Percentiles rank a stretch among this genome's conserved stretches.
Conservation (phyloP, 805 yeast species). For the Nakazawaea ernobii region DNA sequence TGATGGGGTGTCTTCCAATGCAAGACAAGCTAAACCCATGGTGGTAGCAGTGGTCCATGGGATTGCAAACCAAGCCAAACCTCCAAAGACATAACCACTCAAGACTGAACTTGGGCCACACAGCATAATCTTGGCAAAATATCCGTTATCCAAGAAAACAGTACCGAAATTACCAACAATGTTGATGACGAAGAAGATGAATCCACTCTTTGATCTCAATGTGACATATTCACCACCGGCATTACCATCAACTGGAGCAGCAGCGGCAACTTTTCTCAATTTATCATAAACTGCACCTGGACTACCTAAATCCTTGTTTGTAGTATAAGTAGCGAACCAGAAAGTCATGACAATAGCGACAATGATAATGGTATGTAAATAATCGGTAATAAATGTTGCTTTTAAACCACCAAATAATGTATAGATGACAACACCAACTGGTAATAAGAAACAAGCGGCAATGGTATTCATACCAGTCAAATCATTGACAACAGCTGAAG, state of each 20-base stretch:
- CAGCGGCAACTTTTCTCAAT: constrained; percentile 52
- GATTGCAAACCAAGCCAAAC: constrained; percentile 86
- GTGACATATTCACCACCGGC: constrained; percentile 85
- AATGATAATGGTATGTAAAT: constrained; percentile 75
- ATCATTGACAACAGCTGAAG: constrained; percentile 74
- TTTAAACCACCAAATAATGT: constrained; percentile 79
- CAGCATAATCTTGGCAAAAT: constrained; percentile 86
- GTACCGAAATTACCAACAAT: constrained; percentile 88
- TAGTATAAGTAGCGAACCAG: constrained; percentile 73
- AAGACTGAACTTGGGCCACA: constrained; percentile 78
- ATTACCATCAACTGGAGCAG: constrained; percentile 70
- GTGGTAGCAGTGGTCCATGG: constrained; percentile 81
- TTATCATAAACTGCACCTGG: constrained; percentile 77
- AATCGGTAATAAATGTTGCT: constrained; percentile 78
- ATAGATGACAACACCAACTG: constrained; percentile 71
- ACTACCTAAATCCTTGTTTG: constrained; percentile 67
- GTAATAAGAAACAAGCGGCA: constrained; percentile 79
- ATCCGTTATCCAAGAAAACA: constrained; percentile 81
- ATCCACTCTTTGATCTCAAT: constrained; percentile 80
- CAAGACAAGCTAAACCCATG: constrained; percentile 79
- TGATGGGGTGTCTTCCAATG: constrained; percentile 58
- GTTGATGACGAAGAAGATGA: constrained; percentile 84
- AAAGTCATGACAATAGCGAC: constrained; percentile 74
- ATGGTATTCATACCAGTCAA: constrained; percentile 75
- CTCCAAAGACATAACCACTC: constrained; percentile 86